Evolutionary conservation across 1,284 basidiomycete species (phyloP), one percentile per base, ranked within the genome.

Genomic region (Erythrobasidium hasegawianum): DNA sequence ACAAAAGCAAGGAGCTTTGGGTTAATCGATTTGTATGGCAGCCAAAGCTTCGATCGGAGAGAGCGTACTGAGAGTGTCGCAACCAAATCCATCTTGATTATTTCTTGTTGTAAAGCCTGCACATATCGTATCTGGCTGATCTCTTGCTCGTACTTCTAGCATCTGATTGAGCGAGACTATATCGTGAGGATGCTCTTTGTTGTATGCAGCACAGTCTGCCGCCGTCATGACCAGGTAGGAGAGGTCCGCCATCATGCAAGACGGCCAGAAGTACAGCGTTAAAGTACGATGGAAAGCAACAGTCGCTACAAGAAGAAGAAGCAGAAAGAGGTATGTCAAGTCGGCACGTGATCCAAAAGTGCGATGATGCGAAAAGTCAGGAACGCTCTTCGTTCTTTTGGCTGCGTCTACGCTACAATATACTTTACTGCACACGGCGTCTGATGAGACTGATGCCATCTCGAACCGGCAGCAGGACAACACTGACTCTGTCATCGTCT

Each of bases 151-250:
- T 56, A 75, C 71, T 11, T 76, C 70, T 29, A 80, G 73, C 57
- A 80, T 69, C 57, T 75, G 70, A 26, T 75, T 71, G 47, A 80
- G 73, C 11, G 74, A 73, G 27, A 61, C 62, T 57, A 79, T 74
- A 18, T 74, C 69, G 57, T 74, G 71, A 1, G 78, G 77, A 57
- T 77, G 69, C 1, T 61, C 68, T 10, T 72, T 69, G 54, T 76
- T 77, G 64, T 76, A 73, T 39, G 62, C 71, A 68, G 2, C 74
- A 24, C 53, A 72, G 58, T 77, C 74, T 14, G 75, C 76, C 1
- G 76, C 75, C 3, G 76, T 77, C 10, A 75, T 74, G n/a, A 77
- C 74, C 5, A 77, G 72, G 52, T 77, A 77, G 0, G 76, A 77
- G 11, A 76, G 68, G 14, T 65, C 57, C 10, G 38, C 57, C 57